Evolutionary conservation across 768 basidiomycete genomes (phyloP).

Genomic region (Suillus clintonianus): DNA sequence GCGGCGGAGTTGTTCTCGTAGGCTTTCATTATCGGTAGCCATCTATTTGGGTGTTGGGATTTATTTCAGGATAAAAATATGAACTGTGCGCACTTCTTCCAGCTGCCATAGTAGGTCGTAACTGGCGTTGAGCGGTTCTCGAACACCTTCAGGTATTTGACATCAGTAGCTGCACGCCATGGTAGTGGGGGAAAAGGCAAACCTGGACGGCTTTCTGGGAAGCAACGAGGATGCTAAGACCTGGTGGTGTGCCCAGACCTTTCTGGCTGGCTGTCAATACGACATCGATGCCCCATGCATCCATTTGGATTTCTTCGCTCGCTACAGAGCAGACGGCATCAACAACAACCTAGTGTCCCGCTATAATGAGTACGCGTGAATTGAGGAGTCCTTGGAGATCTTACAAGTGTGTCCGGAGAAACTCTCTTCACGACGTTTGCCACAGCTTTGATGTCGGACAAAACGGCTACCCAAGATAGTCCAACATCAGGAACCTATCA

Average conservation of each 20-base stretch:
- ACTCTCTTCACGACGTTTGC: conserved; percentile 69
- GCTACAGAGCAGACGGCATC: conserved; percentile 98
- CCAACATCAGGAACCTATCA: neutral
- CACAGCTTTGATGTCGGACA: conserved; percentile 81
- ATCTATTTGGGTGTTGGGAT: conserved; percentile 41
- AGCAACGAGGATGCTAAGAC: conserved; percentile 83
- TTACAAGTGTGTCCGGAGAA: conserved; percentile 84
- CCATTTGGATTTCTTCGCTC: conserved; percentile 92
- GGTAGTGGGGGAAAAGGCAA: neutral
- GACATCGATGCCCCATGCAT: conserved; percentile 91
- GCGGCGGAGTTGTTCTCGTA: conserved; percentile 82
- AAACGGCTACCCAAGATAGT: conserved; percentile 55
- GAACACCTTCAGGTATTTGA: conserved; percentile 45
- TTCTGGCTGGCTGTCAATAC: conserved; percentile 88
- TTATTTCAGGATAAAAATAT: neutral
- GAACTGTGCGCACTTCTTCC: conserved; percentile 66
- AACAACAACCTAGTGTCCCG: conserved; percentile 58
- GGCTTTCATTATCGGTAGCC: conserved; percentile 92
- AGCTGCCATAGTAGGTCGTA: conserved; percentile 83
- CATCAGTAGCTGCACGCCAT: neutral
- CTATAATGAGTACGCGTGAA: neutral
- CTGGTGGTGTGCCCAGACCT: conserved; percentile 91
- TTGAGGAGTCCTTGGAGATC: conserved; percentile 4
- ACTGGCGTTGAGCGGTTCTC: conserved; percentile 64
- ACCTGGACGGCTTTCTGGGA: conserved; percentile 79